Evolutionary conservation across 768 basidiomycete species (phyloP).

Genomic region (Kwoniella heveanensis): DNA sequence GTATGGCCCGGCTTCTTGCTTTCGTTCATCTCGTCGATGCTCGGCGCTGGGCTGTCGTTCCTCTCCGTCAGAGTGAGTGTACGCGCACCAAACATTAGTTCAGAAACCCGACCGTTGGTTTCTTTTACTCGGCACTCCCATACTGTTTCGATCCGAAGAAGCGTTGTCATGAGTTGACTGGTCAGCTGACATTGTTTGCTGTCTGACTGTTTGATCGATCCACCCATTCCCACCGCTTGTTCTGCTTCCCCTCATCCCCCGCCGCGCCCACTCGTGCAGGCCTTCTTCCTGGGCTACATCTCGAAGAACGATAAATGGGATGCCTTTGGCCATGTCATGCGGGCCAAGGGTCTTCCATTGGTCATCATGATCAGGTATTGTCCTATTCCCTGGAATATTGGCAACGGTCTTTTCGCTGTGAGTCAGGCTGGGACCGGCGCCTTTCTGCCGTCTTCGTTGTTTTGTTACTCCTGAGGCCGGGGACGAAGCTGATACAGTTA

Average conservation of each 20-base stretch:
- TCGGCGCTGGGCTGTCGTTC: slow-evolving; percentile 49
- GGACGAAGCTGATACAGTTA: no score
- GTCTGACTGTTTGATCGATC: no score
- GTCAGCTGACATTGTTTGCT: no score
- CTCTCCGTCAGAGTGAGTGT: slow-evolving; percentile 49
- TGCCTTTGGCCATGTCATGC: slow-evolving; percentile 54
- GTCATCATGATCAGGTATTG: slow-evolving; percentile 56
- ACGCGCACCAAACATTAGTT: no score
- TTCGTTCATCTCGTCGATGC: slow-evolving; percentile 38
- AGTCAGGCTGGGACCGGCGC: slow-evolving; percentile 16
- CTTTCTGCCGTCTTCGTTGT: neutral
- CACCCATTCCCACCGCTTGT: neutral
- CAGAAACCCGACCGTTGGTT: no score
- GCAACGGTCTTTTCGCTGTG: slow-evolving; percentile 55
- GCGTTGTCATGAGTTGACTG: no score
- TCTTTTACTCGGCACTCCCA: no score
- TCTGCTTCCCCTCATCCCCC: no score
- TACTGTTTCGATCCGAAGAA: no score
- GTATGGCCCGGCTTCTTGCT: slow-evolving; percentile 51
- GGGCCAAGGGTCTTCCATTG: slow-evolving; percentile 51
- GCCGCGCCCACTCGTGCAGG: no score
- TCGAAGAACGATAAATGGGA: slow-evolving; percentile 49
- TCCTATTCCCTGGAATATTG: slow-evolving; percentile 54
- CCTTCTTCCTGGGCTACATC: slow-evolving; percentile 52
- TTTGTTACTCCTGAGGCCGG: no score